Evolutionary conservation across 176 grass and related monocot species (phyloP), one percentile per base, ranked within the genome.

Genomic region (Rhipidocladum racemiflorum): DNA sequence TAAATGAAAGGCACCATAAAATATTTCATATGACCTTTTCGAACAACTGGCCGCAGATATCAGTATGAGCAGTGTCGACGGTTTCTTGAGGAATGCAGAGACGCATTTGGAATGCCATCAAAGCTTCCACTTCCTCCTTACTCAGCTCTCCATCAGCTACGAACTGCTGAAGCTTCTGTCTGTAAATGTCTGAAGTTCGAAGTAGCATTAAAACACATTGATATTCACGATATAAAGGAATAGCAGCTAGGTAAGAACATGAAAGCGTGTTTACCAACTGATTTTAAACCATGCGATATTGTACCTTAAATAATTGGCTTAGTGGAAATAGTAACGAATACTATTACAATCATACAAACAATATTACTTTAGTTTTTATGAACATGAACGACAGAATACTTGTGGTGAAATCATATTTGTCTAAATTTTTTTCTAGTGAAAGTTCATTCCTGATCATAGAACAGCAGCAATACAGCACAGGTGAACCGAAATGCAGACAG

Each of bases 151-250:
- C 89, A 43, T 93, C 87, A 59, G 85, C 80, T 90, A 99, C 89
- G 42, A 93, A 93, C 87, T 93, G 92, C 76, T 93, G 87, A 87
- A 99, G 96, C 89, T 99, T 99, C 81, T 95, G 92, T 76, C 89
- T 93, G 85, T 99, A 99, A 84, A 99, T 99, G 73, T 99, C 96
- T 99, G 87, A 65, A 74, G 68, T 74, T 87, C 54, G 57, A 90
- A 85, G 65, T 30, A 16, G 72, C 50, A 78, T 67, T 83, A 86
- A 78, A 74, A 73, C 62, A 7, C 39, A 35, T 77, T 77, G 82
- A 83, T 63, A 75, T 75, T 85, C 69, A 45, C 7, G 57, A 84
- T 64, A 69, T 20, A 51, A 81, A 82, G 18, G 21, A 59, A 86
- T 68, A 74, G 38, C 8, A n/a, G 13, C 27, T 12, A 43, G 24